phyloP scores from a whole-genome alignment of 768 basidiomycete genomes.

The Podaxis sp. region DNA sequence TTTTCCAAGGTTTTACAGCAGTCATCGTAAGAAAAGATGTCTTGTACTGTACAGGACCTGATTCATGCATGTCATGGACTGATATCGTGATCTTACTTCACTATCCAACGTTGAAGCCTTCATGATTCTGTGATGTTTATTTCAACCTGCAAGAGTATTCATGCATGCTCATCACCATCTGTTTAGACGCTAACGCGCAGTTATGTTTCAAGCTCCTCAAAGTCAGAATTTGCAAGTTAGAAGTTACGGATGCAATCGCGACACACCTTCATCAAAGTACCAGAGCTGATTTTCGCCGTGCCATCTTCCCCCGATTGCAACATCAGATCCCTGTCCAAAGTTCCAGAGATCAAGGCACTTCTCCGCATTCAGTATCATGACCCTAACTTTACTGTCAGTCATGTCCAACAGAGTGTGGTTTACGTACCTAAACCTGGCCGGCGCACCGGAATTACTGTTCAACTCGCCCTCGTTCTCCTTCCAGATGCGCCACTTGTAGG shows the following conservation, averaged over 20 bases:
- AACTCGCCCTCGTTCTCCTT: constrained; percentile 26
- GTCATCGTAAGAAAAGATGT: no score
- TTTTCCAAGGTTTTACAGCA: no score
- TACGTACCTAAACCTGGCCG: constrained; percentile 26
- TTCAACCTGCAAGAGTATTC: no score
- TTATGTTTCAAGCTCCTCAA: background rate
- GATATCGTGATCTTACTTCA: no score
- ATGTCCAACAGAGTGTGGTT: background rate
- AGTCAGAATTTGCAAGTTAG: constrained; percentile 7
- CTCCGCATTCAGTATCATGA: constrained; percentile 32
- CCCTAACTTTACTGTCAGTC: constrained; percentile 23
- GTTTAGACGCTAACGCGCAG: background rate
- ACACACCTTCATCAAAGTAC: constrained; percentile 22
- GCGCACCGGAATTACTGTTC: background rate
- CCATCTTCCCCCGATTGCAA: constrained; percentile 44
- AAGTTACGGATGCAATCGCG: no score
- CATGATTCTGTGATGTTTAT: no score
- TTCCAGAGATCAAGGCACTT: constrained; percentile 41
- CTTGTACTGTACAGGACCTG: no score
- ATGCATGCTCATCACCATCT: no score
- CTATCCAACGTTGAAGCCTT: no score
- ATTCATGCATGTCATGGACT: no score
- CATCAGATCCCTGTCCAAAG: constrained; percentile 38
- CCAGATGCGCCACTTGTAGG: constrained; percentile 38
- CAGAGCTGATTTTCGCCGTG: constrained; percentile 38